A percentile compares a stretch with the other conserved stretches of the same genome.
phyloP scores from a whole-genome alignment of 169 alveolate genomes.

The Plasmodium chabaudi region DNA sequence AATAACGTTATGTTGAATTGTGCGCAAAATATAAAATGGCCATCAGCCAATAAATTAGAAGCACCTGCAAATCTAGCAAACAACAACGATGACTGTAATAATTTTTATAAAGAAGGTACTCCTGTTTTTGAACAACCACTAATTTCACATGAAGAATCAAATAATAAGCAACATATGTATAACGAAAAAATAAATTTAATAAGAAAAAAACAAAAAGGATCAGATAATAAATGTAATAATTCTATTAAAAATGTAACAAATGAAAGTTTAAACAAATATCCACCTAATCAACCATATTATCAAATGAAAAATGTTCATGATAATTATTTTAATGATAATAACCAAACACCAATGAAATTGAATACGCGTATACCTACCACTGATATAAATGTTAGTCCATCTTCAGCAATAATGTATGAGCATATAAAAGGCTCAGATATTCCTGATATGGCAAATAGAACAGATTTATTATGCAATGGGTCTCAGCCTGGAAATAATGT shows the following conservation, averaged over 20 bases:
- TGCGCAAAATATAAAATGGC: conserved; percentile 12
- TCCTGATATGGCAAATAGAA: not conserved
- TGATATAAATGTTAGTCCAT: conserved; percentile 8
- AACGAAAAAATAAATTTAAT: conserved; percentile 22
- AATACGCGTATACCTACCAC: conserved; percentile 16
- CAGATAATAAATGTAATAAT: conserved; percentile 13
- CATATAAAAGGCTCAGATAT: conserved; percentile 19
- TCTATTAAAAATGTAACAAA: conserved; percentile 24
- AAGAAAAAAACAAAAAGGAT: conserved; percentile 22
- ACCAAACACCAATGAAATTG: conserved; percentile 37
- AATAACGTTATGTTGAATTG: conserved; percentile 30
- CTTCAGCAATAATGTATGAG: conserved; percentile 21
- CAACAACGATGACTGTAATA: conserved; percentile 8
- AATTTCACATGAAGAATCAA: conserved; percentile 26
- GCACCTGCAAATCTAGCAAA: not conserved
- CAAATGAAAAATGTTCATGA: conserved; percentile 29
- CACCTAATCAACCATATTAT: conserved; percentile 9
- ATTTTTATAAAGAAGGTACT: not conserved
- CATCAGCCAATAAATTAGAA: not conserved
- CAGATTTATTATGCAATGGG: conserved; percentile 16
- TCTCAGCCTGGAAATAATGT: not conserved
- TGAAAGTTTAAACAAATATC: conserved; percentile 31
- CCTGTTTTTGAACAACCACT: conserved; percentile 4
- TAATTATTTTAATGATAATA: conserved; percentile 1
- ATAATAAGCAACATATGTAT: conserved; percentile 13